Conservation (phyloP, 805 yeast genomes). For the Nakazawaea molendinolei region DNA sequence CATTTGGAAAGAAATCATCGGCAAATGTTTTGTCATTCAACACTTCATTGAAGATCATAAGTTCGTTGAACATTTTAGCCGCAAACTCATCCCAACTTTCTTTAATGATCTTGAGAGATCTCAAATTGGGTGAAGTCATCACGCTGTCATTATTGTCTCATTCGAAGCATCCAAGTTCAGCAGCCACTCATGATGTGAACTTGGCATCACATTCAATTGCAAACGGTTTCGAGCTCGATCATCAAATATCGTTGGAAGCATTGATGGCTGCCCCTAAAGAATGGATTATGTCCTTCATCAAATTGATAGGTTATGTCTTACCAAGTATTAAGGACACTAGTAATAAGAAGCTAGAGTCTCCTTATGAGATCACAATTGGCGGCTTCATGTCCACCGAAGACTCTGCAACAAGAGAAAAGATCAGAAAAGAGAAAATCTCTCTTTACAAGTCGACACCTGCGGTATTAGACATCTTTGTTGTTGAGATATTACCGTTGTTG, state of each 20-base stretch:
- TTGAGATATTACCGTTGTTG: constrained; percentile 43
- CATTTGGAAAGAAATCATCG: constrained; percentile 17
- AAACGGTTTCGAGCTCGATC: background rate
- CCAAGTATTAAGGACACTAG: constrained; percentile 31
- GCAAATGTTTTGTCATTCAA: constrained; percentile 25
- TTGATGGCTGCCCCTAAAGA: constrained; percentile 70
- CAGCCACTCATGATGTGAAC: constrained; percentile 11
- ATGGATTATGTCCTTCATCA: constrained; percentile 46
- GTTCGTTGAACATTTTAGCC: constrained; percentile 39
- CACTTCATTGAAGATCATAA: constrained; percentile 33
- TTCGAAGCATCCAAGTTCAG: constrained; percentile 25
- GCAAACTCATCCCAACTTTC: constrained; percentile 37
- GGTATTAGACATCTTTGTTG: constrained; percentile 30
- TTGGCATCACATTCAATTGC: constrained; percentile 3
- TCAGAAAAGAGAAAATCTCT: constrained; percentile 27
- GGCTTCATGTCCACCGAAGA: constrained; percentile 23
- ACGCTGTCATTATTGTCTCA: constrained; percentile 44
- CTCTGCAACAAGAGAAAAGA: constrained; percentile 15
- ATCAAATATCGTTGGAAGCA: constrained; percentile 52
- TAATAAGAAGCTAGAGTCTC: too few species aligned
- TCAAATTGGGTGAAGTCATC: constrained; percentile 42
- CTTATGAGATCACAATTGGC: constrained; percentile 19
- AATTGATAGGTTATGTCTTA: constrained; percentile 48
- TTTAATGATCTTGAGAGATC: constrained; percentile 36
- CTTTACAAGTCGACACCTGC: constrained; percentile 23